Conservation (phyloP, 305 asterid species). For the Nicotiana rustica region DNA sequence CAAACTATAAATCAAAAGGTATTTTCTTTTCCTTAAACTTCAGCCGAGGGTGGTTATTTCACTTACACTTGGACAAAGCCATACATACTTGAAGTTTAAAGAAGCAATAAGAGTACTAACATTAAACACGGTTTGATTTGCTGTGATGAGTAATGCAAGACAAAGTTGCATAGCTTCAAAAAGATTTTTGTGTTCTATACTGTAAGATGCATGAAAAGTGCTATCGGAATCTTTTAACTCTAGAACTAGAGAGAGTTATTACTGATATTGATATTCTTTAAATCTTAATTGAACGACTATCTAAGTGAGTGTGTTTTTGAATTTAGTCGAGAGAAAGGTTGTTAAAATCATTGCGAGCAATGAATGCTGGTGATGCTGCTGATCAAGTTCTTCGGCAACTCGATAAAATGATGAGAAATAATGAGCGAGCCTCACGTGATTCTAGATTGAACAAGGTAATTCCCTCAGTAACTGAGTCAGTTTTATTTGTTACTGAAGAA, state of each 20-base stretch:
- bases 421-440: slow-evolving; percentile 87
- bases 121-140: background rate
- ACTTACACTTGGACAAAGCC: slow-evolving; percentile 23
- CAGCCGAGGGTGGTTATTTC: background rate
- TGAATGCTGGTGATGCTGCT: slow-evolving; percentile 99
- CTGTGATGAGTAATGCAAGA: slow-evolving; percentile 25
- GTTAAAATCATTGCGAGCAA: slow-evolving; percentile 81
- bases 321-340: slow-evolving; percentile 86
- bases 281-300: background rate
- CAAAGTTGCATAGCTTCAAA: slow-evolving; percentile 16
- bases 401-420: slow-evolving; percentile 83
- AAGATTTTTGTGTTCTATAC: background rate
- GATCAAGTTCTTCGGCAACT: slow-evolving; percentile 92
- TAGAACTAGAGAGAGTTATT: background rate
- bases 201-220: background rate
- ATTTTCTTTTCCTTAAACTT: background rate
- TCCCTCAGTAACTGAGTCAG: slow-evolving; percentile 34
- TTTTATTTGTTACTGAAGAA: slow-evolving; percentile 18
- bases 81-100: background rate
- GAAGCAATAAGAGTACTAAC: background rate
- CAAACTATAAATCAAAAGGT: slow-evolving; percentile 5
- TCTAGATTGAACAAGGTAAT: slow-evolving; percentile 76
- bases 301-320: slow-evolving; percentile 24
- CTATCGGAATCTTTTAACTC: slow-evolving; percentile 15
- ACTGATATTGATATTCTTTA: slow-evolving; percentile 3